Evolutionary conservation across 1,284 basidiomycete genomes (phyloP).

Genomic region (Ganoderma meredithae): DNA sequence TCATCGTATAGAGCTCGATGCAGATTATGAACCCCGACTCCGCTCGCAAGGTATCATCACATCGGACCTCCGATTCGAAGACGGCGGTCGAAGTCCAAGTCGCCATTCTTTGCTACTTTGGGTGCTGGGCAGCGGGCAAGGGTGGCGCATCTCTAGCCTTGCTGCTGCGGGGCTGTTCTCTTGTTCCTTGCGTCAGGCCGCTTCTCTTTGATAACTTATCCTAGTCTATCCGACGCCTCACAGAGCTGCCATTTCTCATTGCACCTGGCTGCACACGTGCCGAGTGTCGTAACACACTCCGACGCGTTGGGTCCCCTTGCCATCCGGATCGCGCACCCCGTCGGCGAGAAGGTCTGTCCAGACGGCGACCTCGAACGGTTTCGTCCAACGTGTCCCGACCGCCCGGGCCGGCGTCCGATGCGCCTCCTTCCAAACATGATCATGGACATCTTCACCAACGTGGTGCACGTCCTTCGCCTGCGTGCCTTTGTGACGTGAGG

Average conservation of each 20-base stretch:
- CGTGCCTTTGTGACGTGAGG: background rate
- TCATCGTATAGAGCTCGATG: slow-evolving; percentile 3
- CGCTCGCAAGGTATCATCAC: slow-evolving; percentile 17
- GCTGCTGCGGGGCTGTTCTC: background rate
- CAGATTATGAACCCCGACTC: slow-evolving; percentile 2
- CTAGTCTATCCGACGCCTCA: slow-evolving; percentile 1
- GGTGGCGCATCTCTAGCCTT: background rate
- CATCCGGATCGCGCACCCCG: background rate
- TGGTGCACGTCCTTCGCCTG: background rate
- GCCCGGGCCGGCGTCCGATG: background rate
- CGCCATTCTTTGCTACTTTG: background rate
- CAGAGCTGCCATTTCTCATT: slow-evolving; percentile 8
- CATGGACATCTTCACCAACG: background rate
- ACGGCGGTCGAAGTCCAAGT: background rate
- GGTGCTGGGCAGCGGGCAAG: slow-evolving; percentile 4
- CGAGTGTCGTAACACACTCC: background rate
- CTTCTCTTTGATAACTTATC: slow-evolving; percentile 3
- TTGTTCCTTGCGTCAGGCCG: background rate
- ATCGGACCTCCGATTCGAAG: slow-evolving; percentile 4
- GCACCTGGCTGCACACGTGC: slow-evolving; percentile 19
- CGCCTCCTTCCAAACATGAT: background rate
- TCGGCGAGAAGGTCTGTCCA: background rate
- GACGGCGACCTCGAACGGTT: background rate
- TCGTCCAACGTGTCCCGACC: background rate
- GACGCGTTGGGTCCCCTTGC: slow-evolving; percentile 24